Conservation (phyloP, 192 early-diverging fungal genomes). For the Spinellus fusiger region DNA sequence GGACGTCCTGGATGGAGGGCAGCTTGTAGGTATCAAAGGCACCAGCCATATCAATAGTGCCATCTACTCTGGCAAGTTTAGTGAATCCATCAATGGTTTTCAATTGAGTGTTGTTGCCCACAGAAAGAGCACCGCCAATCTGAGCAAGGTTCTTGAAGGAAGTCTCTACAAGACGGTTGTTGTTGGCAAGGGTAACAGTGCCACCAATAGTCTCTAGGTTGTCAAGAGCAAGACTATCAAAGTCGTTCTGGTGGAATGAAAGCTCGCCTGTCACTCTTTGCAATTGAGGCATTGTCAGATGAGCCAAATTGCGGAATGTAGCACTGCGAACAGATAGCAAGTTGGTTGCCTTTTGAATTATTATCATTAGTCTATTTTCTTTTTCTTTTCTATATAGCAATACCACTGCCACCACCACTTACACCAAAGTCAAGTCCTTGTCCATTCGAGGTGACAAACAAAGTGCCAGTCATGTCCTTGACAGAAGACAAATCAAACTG, state of each 20-base stretch:
- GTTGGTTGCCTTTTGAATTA: slow-evolving; percentile 28
- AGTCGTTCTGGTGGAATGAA: slow-evolving; percentile 54
- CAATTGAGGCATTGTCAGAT: slow-evolving; percentile 37
- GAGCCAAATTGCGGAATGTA: slow-evolving; percentile 52
- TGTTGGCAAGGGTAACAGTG: slow-evolving; percentile 53
- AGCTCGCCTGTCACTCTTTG: slow-evolving; percentile 43
- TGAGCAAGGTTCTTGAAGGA: slow-evolving; percentile 46
- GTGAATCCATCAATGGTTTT: slow-evolving; percentile 49
- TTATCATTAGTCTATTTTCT: not conserved
- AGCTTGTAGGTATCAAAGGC: slow-evolving; percentile 49
- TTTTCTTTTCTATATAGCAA: not conserved
- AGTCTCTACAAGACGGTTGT: slow-evolving; percentile 48
- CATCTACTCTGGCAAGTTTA: slow-evolving; percentile 46
- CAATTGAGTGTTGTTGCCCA: slow-evolving; percentile 64
- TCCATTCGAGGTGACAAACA: slow-evolving; percentile 19
- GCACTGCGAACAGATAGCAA: slow-evolving; percentile 45
- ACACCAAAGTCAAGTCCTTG: slow-evolving; percentile 3
- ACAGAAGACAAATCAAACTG: slow-evolving; percentile 15
- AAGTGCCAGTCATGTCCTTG: slow-evolving; percentile 6
- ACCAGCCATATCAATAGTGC: slow-evolving; percentile 51
- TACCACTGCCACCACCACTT: slow-evolving; percentile 6
- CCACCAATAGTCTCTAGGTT: slow-evolving; percentile 40
- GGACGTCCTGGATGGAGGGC: slow-evolving; percentile 46
- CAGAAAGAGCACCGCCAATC: slow-evolving; percentile 57
- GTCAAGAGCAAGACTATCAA: slow-evolving; percentile 41